Percentiles rank a stretch among this genome's conserved stretches.
Conservation (phyloP, 2,329 filamentous ascomycete genomes). For the Fusarium brevicatenulatum region DNA sequence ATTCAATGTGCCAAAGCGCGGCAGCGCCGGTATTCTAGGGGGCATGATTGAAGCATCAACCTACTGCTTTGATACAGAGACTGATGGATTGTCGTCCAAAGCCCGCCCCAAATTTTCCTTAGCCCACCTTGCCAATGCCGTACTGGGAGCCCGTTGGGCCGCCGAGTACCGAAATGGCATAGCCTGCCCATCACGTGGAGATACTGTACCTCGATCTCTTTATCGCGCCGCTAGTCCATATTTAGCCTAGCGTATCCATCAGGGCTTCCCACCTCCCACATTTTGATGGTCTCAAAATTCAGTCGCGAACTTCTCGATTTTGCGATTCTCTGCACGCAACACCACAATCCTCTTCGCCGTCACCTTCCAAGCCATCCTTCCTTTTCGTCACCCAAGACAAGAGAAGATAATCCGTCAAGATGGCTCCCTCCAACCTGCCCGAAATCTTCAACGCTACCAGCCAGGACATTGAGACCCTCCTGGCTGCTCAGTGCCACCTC, state of each 20-base stretch:
- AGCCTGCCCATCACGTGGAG: conserved; percentile 48
- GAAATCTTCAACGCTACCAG: conserved; percentile 95
- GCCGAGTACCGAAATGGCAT: conserved; percentile 23
- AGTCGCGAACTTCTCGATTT: conserved; percentile 57
- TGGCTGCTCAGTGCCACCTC: conserved; percentile 95
- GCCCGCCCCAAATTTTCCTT: conserved; percentile 51
- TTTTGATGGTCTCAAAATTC: conserved; percentile 50
- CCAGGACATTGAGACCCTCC: conserved; percentile 99
- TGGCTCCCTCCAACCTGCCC: conserved; percentile 95
- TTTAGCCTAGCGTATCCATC: conserved; percentile 43
- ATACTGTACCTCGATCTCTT: neutral
- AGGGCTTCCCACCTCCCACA: conserved; percentile 53
- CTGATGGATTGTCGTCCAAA: conserved; percentile 36
- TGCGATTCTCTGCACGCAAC: conserved; percentile 43
- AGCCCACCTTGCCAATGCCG: conserved; percentile 27
- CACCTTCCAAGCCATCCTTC: conserved; percentile 43
- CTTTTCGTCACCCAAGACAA: conserved; percentile 47
- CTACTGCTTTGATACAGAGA: conserved; percentile 35
- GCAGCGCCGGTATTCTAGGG: conserved; percentile 70
- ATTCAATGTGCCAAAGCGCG: conserved; percentile 68
- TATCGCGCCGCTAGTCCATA: accelerated
- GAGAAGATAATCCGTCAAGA: conserved; percentile 68
- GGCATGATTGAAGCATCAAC: conserved; percentile 65
- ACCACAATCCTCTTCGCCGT: conserved; percentile 43
- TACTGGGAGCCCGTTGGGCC: neutral